Percentiles rank a stretch among this genome's conserved stretches.
Evolutionary conservation across 2,329 filamentous ascomycete genomes (phyloP).

Genomic region (Trichoderma cornu-damae): DNA sequence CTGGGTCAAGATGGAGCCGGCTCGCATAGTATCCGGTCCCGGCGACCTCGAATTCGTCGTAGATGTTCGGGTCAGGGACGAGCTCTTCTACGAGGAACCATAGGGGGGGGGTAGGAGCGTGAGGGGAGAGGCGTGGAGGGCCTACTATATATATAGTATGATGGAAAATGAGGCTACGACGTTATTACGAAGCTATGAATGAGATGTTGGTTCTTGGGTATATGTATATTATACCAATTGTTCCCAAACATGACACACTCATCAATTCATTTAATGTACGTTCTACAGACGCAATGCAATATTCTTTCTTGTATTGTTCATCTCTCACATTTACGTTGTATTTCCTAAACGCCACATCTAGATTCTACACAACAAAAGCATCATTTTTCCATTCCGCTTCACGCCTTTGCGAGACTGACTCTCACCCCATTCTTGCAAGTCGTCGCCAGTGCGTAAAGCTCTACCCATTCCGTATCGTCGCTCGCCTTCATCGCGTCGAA

Average conservation of each 20-base stretch:
- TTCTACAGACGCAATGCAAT: no score
- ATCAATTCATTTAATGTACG: no score
- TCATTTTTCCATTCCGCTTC: not conserved
- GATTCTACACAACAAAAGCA: not conserved
- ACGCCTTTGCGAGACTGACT: conserved; percentile 16
- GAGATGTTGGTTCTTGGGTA: not conserved
- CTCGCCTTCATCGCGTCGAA: conserved; percentile 28
- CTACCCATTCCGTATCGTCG: conserved; percentile 31
- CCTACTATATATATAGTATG: not conserved
- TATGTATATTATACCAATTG: no score
- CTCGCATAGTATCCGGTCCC: not conserved
- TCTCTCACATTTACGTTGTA: no score
- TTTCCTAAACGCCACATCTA: no score
- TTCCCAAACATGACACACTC: no score
- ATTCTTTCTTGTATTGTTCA: no score
- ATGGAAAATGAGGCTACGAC: not conserved
- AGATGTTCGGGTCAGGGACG: not conserved
- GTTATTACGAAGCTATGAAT: not conserved
- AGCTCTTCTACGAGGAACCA: not conserved
- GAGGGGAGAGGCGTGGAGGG: no score
- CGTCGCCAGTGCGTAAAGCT: conserved; percentile 33
- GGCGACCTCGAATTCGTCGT: not conserved
- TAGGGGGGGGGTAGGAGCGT: not conserved
- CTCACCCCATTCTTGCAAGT: conserved; percentile 33
- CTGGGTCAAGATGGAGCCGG: not conserved